Evolutionary conservation across 176 grass and related monocot genomes (phyloP).

Genomic region (Triticum turgidum): DNA sequence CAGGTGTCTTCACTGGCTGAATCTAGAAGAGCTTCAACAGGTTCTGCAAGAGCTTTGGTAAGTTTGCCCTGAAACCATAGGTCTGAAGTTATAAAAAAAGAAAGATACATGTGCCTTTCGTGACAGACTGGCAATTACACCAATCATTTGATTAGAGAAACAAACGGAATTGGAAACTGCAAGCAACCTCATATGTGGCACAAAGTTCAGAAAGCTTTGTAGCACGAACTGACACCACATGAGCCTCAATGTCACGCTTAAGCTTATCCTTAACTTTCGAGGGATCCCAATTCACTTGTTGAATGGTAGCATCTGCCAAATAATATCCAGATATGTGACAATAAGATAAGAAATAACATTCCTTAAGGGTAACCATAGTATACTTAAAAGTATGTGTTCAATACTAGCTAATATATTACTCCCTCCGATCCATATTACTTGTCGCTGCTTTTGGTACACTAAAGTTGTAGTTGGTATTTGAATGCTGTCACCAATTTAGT

Average conservation of each 20-base stretch:
- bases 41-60: conserved; percentile 71
- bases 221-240: conserved; percentile 75
- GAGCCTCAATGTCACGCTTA: conserved; percentile 79
- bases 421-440: too few relatives aligned
- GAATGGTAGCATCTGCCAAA: conserved; percentile 80
- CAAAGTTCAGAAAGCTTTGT: conserved; percentile 79
- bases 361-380: background rate
- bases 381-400: background rate
- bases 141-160: conserved; percentile 1
- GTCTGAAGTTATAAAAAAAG: conserved; percentile 17
- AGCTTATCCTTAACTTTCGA: conserved; percentile 92
- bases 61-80: conserved; percentile 68
- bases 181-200: conserved; percentile 77
- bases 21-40: conserved; percentile 90
- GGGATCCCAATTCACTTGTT: conserved; percentile 91
- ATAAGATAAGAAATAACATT: conserved; percentile 17
- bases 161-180: conserved; percentile 15
- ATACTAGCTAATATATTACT: background rate
- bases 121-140: background rate
- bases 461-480: background rate
- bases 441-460: too few relatives aligned
- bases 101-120: background rate
- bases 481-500: background rate
- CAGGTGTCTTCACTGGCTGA: conserved; percentile 80
- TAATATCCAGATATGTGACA: conserved; percentile 4